Conservation (phyloP, 73 alveolate genomes). For the Paramecium biaurelia region DNA sequence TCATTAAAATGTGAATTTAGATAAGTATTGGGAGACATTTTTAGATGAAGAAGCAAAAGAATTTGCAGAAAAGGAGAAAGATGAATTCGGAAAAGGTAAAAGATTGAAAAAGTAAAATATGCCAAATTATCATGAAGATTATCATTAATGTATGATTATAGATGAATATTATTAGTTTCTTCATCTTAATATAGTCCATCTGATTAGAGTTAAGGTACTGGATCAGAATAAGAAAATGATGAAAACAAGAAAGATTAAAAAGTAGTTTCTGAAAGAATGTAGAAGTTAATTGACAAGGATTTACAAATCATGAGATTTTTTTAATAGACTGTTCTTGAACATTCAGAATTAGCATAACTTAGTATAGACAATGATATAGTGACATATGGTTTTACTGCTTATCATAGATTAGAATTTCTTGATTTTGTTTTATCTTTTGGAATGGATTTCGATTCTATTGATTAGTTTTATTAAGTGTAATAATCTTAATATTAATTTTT, state of each 20-base stretch:
- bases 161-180: neutral
- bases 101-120: slow-evolving; percentile 59
- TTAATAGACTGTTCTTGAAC: slow-evolving; percentile 44
- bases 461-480: slow-evolving; percentile 18
- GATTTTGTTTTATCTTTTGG: slow-evolving; percentile 54
- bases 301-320: slow-evolving; percentile 40
- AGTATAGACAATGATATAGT: neutral
- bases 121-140: slow-evolving; percentile 55
- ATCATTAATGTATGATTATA: slow-evolving; percentile 25
- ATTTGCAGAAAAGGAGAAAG: slow-evolving; percentile 24
- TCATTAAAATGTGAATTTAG: slow-evolving; percentile 36
- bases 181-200: slow-evolving; percentile 44
- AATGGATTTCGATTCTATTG: slow-evolving; percentile 58
- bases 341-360: slow-evolving; percentile 43
- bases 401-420: slow-evolving; percentile 59
- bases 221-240: slow-evolving; percentile 43
- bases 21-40: slow-evolving; percentile 65
- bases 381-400: slow-evolving; percentile 44
- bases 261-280: slow-evolving; percentile 40
- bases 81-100: slow-evolving; percentile 72
- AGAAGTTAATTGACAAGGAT: slow-evolving; percentile 38
- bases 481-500: neutral
- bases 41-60: slow-evolving; percentile 64
- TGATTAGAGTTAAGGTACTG: slow-evolving; percentile 41
- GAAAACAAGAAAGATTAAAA: slow-evolving; percentile 42